These are phyloP conservation scores for Nicotiana paniculata DNA, from an alignment of 257 asterid species.

Conservation along the genomic window DNA sequence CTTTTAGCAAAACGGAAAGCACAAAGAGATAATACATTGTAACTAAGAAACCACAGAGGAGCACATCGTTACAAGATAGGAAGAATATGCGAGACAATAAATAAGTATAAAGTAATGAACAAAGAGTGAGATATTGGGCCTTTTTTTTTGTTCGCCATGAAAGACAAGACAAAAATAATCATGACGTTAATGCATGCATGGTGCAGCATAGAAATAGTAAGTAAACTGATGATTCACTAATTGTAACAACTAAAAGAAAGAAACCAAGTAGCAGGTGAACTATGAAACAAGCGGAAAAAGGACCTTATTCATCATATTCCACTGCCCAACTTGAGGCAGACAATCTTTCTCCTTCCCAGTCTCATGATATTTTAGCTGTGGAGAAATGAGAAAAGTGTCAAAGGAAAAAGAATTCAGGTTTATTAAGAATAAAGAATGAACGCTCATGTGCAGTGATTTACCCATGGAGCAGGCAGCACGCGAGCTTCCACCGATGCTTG, in stretches of 20 bases:
- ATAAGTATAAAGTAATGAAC: not conserved
- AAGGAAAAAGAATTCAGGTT: slow-evolving; percentile 1
- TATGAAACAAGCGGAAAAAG: not conserved
- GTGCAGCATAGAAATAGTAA: not conserved
- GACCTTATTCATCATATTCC: slow-evolving; percentile 99
- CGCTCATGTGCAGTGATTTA: slow-evolving; percentile 17
- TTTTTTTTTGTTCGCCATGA: not conserved
- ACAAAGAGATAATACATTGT: not conserved
- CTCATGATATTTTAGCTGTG: slow-evolving; percentile 89
- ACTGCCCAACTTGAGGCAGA: slow-evolving; percentile 96
- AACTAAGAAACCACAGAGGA: not conserved
- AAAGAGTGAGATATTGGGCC: not conserved
- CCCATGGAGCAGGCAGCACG: slow-evolving; percentile 99
- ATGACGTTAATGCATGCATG: not conserved
- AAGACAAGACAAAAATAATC: not conserved
- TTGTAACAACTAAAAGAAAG: not conserved
- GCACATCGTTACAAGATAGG: not conserved
- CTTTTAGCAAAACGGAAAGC: not conserved
- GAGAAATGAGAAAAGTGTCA: slow-evolving; percentile 9
- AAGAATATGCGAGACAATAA: not conserved
- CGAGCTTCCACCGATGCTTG: slow-evolving; percentile 91
- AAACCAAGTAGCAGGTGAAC: not conserved
- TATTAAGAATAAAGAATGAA: not conserved
- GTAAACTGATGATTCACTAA: not conserved
- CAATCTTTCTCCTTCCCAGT: slow-evolving; percentile 95